Evolutionary conservation across 163 green algal species (phyloP).

Genomic region (Chloromonas sp.): DNA sequence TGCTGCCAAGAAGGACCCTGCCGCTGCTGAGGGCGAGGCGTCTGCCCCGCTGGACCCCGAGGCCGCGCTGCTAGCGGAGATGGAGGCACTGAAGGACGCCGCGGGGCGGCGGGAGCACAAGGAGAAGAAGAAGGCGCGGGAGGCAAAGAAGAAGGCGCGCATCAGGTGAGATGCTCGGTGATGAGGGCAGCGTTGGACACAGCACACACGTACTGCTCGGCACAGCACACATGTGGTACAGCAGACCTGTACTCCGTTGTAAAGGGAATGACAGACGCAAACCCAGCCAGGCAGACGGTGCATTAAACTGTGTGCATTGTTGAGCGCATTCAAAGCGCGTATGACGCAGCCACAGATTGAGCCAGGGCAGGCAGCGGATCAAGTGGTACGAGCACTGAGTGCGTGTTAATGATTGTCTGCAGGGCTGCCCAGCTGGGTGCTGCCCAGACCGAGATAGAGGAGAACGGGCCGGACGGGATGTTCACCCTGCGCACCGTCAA

Average conservation of each 20-base stretch:
- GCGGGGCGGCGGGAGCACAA: constrained; percentile 67
- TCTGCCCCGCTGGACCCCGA: constrained; percentile 43
- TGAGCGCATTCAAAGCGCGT: too few species aligned
- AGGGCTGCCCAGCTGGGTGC: constrained; percentile 6
- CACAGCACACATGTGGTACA: too few species aligned
- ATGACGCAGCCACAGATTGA: too few species aligned
- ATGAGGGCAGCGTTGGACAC: neutral
- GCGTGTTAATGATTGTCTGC: neutral
- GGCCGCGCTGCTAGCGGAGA: constrained; percentile 75
- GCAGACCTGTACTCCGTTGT: too few species aligned
- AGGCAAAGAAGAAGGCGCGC: constrained; percentile 11
- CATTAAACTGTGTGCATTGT: too few species aligned
- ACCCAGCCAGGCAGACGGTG: too few species aligned
- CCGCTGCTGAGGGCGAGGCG: neutral
- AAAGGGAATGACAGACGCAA: too few species aligned
- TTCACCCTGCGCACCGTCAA: constrained; percentile 18
- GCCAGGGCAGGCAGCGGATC: too few species aligned
- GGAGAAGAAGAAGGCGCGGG: constrained; percentile 60
- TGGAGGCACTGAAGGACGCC: constrained; percentile 68
- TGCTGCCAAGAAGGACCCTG: too few species aligned
- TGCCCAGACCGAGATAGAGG: neutral
- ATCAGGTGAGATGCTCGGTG: constrained; percentile 3
- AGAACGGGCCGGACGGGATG: constrained; percentile 9
- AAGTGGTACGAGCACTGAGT: too few species aligned
- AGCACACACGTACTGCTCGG: neutral